Base-by-base conservation (phyloP, 371 early-diverging fungal genomes). In the Syncephalastrum racemosum region DNA sequence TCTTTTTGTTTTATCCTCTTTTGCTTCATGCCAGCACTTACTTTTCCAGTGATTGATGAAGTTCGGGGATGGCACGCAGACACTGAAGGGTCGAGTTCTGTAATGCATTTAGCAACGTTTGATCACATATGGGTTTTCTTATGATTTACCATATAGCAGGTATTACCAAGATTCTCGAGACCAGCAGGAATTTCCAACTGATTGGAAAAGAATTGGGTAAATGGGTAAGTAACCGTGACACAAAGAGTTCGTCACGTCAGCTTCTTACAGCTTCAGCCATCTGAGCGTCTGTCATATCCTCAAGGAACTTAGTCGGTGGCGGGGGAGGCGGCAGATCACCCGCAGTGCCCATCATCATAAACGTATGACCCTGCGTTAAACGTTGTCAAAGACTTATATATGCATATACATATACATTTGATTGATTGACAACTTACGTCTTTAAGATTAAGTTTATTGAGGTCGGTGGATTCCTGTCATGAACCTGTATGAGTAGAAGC, bases 51-150 rank as follows among this genome's bases (percentile, higher is more conserved):
- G 87, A 80, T 4, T 49, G 50, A 49, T 83, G 82, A 25, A 99
- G 80, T 69, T 97, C 95, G 1, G 94, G 92, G 39, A 97, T 89
- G 1, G 84, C 89, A 22, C 90, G 84, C 16, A 99, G 77, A 58
- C 96, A 96, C 71, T 99, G 99, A n/a, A 99, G 68, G 2, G 96
- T 90, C 2, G 98, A 86, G 71, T 97, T 99, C 86, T 85, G 76
- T 10, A 10, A 31, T 31, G 10, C 10, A 12, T 31, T 31, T 8
- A 31, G 10, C 5, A 31, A 31, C 10, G 6, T 10, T 31, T 31
- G 5, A 2, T 31, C 10, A 2, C 36, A 8, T 5, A 31, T 31
- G 36, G 2, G 3, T 27, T 10, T 31, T 12, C 2, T 31, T 8
- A 31, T 5, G 7, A 31, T 50, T 57, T 78, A 86, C 86, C 94